Evolutionary conservation across 805 yeast genomes (phyloP), one percentile per base, ranked within the genome.

Genomic region (Candida boidinii): DNA sequence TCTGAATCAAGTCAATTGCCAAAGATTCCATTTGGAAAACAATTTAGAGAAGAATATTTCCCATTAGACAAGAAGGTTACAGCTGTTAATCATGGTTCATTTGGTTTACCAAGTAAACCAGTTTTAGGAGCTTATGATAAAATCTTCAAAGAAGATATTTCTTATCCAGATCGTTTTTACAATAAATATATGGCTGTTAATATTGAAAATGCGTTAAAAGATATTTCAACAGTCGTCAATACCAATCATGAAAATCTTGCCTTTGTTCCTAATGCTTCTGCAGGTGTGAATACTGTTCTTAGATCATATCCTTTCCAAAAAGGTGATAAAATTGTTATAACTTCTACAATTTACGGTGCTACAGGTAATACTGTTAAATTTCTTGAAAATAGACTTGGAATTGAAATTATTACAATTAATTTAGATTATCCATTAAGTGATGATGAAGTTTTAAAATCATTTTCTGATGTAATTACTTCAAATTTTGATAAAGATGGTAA

Each of bases 71-170:
- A 58, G 2, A 60, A 51, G 3, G 59, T 62, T 7, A 49, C 51
- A 4, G 70, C 72, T 12, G 66, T 77, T 28, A 79, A 79, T 51
- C 78, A 78, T 47, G 86, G 86, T 7, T 69, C 82, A 1, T 79
- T 53, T 45, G 87, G 86, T 1, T 55, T 67, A 2, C 59, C 69
- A 3, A 81, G 86, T 0, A 55, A 48, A 7, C 55, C 63, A 4
- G 73, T 78, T 2, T 41, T 60, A 17, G 65, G 66, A 1, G 56
- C 53, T 11, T 66, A 55, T 38, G 38, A 53, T 22, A 42, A 53
- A 30, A 45, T 44, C 14, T 32, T 54, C 17, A 38, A 54, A 21
- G 39, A 50, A 27, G 60, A 59, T 26, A 46, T 51, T 18, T 34
- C 39, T 4, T 64, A 56, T 39, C 77, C 85, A 0, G 85, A 79